Evolutionary conservation across 495 filamentous ascomycete species (phyloP).

Genomic region (Astrocystis sublimbata): DNA sequence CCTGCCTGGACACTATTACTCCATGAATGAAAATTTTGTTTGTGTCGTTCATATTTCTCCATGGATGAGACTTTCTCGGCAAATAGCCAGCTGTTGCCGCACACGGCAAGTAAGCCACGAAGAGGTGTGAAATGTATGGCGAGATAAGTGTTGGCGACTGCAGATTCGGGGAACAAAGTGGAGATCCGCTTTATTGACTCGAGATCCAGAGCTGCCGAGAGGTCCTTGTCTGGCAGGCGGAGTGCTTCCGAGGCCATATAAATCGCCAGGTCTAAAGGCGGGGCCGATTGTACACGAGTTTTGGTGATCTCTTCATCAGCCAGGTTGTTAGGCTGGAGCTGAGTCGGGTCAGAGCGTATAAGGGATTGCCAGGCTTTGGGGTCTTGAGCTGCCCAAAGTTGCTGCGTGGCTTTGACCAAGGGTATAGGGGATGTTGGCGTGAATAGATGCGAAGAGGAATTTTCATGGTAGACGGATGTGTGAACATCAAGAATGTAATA

Average conservation of each 20-base stretch:
- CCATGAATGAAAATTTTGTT: conserved; percentile 42
- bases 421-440: conserved; percentile 37
- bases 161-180: conserved; percentile 39
- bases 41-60: conserved; percentile 40
- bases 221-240: conserved; percentile 41
- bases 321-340: conserved; percentile 26
- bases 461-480: conserved; percentile 50
- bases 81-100: conserved; percentile 52
- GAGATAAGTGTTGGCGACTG: conserved; percentile 47
- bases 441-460: conserved; percentile 31
- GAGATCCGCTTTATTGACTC: conserved; percentile 37
- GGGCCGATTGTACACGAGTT: conserved; percentile 28
- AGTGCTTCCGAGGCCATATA: conserved; percentile 40
- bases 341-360: conserved; percentile 27
- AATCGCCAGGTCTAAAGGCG: conserved; percentile 37
- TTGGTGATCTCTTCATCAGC: conserved; percentile 34
- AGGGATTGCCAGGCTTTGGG: conserved; percentile 37
- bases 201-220: conserved; percentile 28
- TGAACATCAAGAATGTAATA: conserved; percentile 56
- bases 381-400: conserved; percentile 43
- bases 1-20: conserved; percentile 21
- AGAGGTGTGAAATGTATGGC: conserved; percentile 51
- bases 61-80: conserved; percentile 42
- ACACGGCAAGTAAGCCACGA: conserved; percentile 48
- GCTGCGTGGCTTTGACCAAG: conserved; percentile 35